Percentiles rank a stretch among this genome's conserved stretches.
Evolutionary conservation across 2,329 filamentous ascomycete genomes (phyloP).

Genomic region (Colletotrichum sublineola): DNA sequence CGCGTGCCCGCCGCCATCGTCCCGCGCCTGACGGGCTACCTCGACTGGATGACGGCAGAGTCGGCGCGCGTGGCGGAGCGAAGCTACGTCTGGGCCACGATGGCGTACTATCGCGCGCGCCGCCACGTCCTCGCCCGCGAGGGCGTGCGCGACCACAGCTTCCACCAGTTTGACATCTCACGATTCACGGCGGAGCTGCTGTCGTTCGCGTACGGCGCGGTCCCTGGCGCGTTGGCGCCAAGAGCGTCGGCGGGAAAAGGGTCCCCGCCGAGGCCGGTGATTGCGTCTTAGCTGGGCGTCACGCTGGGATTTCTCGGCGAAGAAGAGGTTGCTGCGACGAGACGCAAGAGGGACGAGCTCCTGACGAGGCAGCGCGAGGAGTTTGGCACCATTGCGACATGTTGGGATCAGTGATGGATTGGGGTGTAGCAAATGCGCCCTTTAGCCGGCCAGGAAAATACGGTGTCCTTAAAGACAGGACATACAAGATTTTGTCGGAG

Average conservation of each 20-base stretch:
- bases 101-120: slow-evolving; percentile 48
- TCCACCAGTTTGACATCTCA: slow-evolving; percentile 46
- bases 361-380: slow-evolving; percentile 21
- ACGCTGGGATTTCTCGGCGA: slow-evolving; percentile 5
- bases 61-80: slow-evolving; percentile 45
- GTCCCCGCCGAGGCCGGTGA: slow-evolving; percentile 2
- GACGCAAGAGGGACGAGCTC: slow-evolving; percentile 19
- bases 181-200: slow-evolving; percentile 49
- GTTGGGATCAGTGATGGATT: slow-evolving; percentile 8
- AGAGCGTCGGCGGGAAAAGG: neutral
- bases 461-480: neutral
- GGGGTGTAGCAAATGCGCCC: too few relatives aligned
- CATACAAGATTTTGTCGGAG: neutral
- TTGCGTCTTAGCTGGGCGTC: slow-evolving; percentile 31
- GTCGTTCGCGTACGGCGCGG: slow-evolving; percentile 47
- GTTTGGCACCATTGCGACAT: slow-evolving; percentile 15
- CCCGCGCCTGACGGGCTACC: slow-evolving; percentile 47
- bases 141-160: slow-evolving; percentile 32
- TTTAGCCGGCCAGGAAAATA: too few relatives aligned
- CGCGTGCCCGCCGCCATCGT: slow-evolving; percentile 42
- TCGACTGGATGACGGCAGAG: slow-evolving; percentile 50
- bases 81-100: slow-evolving; percentile 50
- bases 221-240: neutral
- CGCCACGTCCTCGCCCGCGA: slow-evolving; percentile 45
- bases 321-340: slow-evolving; percentile 4